Evolutionary conservation across 148 eudicot species (phyloP).

Genomic region (Suaeda aralocaspica): DNA sequence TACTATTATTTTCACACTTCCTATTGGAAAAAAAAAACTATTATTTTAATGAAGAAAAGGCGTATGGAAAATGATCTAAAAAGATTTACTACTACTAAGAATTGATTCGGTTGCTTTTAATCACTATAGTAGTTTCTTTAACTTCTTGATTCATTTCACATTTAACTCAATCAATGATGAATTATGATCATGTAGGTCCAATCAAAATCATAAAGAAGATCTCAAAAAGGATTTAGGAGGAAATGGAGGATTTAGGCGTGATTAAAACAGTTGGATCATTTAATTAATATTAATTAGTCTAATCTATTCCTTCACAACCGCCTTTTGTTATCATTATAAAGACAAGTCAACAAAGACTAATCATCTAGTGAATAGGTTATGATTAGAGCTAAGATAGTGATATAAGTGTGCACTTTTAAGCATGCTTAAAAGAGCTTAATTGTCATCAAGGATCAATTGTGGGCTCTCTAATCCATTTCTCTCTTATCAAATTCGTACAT

Average conservation of each 20-base stretch:
- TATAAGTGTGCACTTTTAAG: conserved; percentile 14
- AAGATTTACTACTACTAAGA: neutral
- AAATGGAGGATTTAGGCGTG: conserved; percentile 26
- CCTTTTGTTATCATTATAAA: conserved; percentile 10
- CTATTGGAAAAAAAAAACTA: too few relatives aligned
- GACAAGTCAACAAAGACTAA: conserved; percentile 12
- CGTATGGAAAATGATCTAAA: neutral
- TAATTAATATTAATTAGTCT: too few relatives aligned
- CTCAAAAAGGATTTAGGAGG: conserved; percentile 9
- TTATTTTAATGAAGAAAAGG: neutral
- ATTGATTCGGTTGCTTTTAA: neutral
- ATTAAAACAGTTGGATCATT: conserved; percentile 18
- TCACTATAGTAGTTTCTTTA: neutral
- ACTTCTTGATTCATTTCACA: neutral
- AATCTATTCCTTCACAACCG: too few relatives aligned
- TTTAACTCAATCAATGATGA: conserved; percentile 12
- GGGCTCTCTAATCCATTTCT: conserved; percentile 9
- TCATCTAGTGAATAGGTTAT: conserved; percentile 10
- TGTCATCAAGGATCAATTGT: conserved; percentile 12
- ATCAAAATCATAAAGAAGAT: conserved; percentile 29
- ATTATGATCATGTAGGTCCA: conserved; percentile 30
- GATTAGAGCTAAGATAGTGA: conserved; percentile 14
- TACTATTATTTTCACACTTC: neutral
- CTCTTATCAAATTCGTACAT: too few relatives aligned
- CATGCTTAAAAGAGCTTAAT: neutral